These are phyloP conservation scores for Barnettozyma vustinii DNA, from an alignment of 805 yeast species.

Conservation along the genomic window DNA sequence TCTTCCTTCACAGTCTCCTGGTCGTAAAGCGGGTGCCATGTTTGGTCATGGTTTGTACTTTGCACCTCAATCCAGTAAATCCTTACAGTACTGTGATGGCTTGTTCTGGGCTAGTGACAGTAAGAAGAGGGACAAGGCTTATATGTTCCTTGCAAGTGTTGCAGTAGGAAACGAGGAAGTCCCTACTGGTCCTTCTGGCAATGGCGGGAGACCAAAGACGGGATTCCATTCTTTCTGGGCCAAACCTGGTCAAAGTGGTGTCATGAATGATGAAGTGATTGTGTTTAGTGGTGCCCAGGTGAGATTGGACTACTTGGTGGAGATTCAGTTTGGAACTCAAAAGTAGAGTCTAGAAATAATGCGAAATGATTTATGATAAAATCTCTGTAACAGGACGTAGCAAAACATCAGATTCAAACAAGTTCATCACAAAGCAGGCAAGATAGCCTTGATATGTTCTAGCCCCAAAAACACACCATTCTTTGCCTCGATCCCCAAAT, in stretches of 20 bases:
- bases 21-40: constrained; percentile 5
- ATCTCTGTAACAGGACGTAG: too few species aligned
- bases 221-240: constrained; percentile 7
- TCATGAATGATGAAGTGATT: constrained; percentile 5
- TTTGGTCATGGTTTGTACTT: constrained; percentile 7
- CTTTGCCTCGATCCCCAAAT: not conserved
- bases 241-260: constrained; percentile 2
- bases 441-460: not conserved
- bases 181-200: not conserved
- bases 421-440: not conserved
- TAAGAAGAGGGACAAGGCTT: not conserved
- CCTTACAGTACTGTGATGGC: constrained; percentile 7
- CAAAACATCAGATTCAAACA: too few species aligned
- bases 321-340: not conserved
- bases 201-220: not conserved
- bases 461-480: not conserved
- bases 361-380: too few species aligned
- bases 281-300: constrained; percentile 6
- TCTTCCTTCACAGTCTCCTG: constrained; percentile 3
- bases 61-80: constrained; percentile 5
- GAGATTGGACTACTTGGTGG: constrained; percentile 5
- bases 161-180: constrained; percentile 5
- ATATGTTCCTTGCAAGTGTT: constrained; percentile 6
- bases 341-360: too few species aligned
- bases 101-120: constrained; percentile 5